A percentile compares a stretch with the other conserved stretches of the same genome.
Conservation (phyloP, 2,329 filamentous ascomycete genomes). For the Curvularia lunata region DNA sequence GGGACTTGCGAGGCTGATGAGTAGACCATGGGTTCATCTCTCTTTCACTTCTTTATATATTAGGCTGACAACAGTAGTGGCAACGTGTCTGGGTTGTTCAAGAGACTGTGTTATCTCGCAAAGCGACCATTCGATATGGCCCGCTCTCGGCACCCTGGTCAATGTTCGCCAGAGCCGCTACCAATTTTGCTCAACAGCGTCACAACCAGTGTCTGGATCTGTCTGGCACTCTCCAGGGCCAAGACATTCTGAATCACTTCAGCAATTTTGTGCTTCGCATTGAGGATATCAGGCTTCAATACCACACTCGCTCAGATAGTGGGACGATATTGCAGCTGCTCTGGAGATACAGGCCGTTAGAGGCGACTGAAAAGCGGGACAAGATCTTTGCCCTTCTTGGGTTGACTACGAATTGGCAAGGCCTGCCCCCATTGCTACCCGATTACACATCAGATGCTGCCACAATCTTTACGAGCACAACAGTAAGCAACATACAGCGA, state of each 20-base stretch:
- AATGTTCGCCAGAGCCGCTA: conserved; percentile 29
- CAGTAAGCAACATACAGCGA: conserved; percentile 15
- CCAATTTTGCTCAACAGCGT: conserved; percentile 18
- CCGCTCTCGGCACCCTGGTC: conserved; percentile 30
- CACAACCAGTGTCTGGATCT: conserved; percentile 17
- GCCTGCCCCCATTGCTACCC: conserved; percentile 14
- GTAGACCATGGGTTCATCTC: conserved; percentile 16
- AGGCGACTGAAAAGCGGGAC: conserved; percentile 30
- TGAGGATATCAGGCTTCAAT: conserved; percentile 18
- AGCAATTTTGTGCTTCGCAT: conserved; percentile 25
- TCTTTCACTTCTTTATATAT: neutral
- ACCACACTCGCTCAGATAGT: neutral
- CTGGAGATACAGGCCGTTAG: conserved; percentile 26
- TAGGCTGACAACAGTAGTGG: conserved; percentile 18
- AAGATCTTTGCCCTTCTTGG: conserved; percentile 29
- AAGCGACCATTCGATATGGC: conserved; percentile 27
- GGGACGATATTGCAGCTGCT: conserved; percentile 22
- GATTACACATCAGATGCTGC: conserved; percentile 18
- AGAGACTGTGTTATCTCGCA: conserved; percentile 29
- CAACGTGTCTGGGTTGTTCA: conserved; percentile 33
- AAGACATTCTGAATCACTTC: conserved; percentile 21
- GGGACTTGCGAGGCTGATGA: conserved; percentile 24
- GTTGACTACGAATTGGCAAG: conserved; percentile 24
- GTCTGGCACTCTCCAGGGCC: conserved; percentile 13
- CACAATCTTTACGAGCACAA: conserved; percentile 11